phyloP scores from a whole-genome alignment of 352 stramenopile species.

The Phytophthora idaei region DNA sequence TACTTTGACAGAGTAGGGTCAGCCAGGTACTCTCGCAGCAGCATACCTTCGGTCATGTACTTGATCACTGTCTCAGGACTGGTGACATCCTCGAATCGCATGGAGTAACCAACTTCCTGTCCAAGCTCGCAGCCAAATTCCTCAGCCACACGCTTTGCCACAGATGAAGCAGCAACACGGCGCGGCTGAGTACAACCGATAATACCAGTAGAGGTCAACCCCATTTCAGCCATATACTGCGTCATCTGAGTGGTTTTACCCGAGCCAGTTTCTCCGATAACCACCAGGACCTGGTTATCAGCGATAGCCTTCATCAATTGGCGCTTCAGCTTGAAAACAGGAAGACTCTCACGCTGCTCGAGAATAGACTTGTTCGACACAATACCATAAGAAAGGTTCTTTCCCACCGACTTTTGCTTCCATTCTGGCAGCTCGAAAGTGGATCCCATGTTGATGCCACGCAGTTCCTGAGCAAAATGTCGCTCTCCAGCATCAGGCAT shows the following conservation, averaged over 20 bases:
- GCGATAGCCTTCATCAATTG: constrained; percentile 95
- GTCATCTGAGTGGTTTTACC: constrained; percentile 99
- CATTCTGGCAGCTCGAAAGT: constrained; percentile 95
- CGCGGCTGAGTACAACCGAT: constrained; percentile 98
- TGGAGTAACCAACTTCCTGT: constrained; percentile 94
- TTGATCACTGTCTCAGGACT: constrained; percentile 97
- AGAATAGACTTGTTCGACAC: constrained; percentile 95
- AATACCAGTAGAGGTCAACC: constrained; percentile 94
- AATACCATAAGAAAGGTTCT: constrained; percentile 97
- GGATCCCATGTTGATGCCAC: constrained; percentile 91
- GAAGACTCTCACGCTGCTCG: constrained; percentile 96
- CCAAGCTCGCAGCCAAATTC: constrained; percentile 95
- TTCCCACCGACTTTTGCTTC: constrained; percentile 98
- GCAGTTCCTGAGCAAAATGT: constrained; percentile 97
- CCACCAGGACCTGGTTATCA: constrained; percentile 97
- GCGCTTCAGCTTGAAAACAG: constrained; percentile 97
- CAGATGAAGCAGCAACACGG: constrained; percentile 97
- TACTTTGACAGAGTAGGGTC: constrained; percentile 97
- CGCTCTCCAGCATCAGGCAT: constrained; percentile 97
- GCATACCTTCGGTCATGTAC: constrained; percentile 99
- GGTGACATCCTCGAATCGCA: constrained; percentile 89
- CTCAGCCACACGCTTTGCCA: constrained; percentile 97
- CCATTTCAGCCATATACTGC: constrained; percentile 99
- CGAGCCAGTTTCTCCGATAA: constrained; percentile 99
- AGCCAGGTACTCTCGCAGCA: constrained; percentile 98